Evolutionary conservation across 371 early-diverging fungal species (phyloP), one percentile per base, ranked within the genome.

Genomic region (Syncephalastrum contaminatum): DNA sequence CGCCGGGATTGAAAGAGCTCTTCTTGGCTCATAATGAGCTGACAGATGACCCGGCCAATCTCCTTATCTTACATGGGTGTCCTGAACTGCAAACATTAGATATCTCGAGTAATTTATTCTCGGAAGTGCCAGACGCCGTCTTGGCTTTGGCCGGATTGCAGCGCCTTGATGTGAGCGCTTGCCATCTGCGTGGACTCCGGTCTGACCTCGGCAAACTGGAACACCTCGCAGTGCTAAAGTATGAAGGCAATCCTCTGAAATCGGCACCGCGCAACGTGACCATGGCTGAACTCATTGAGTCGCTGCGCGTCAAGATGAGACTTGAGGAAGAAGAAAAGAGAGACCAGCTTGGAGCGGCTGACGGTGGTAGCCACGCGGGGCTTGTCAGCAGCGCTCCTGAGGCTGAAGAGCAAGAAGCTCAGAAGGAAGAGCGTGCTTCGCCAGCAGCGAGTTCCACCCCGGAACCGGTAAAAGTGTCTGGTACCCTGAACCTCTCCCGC

Each of bases 81-180:
- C 75, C 81, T 14, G 45, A 69, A 20, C 63, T 92, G 12, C 76
- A 83, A 46, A 84, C 79, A 3, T 60, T 92, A 3, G 90, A 88
- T 53, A 56, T 90, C 10, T 76, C 85, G 7, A 81, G 83, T 48
- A 90, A 91, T 49, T 65, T 59, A 8, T 71, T 89, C 18, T 61
- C 66, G 3, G 63, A 72, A 15, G 59, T 92, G 5, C 89, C 89
- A 3, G 54, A 54, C 4, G 76, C 59, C 3, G 52, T 81, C 5
- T 65, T 85, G 5, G 44, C 79, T 5, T 64, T 77, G 4, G 45
- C 74, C 39, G 51, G 64, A n/a, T 51, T 64, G 12, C 59, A 80
- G 43, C 75, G 88, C 41, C 55, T 92, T 39, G 89, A 90, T 72
- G 61, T 90, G 21, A 62, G 83, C 18, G 79, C 75, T 43, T 89